Conservation (phyloP, 2,329 filamentous ascomycete species). For the Fusarium xyrophilum region DNA sequence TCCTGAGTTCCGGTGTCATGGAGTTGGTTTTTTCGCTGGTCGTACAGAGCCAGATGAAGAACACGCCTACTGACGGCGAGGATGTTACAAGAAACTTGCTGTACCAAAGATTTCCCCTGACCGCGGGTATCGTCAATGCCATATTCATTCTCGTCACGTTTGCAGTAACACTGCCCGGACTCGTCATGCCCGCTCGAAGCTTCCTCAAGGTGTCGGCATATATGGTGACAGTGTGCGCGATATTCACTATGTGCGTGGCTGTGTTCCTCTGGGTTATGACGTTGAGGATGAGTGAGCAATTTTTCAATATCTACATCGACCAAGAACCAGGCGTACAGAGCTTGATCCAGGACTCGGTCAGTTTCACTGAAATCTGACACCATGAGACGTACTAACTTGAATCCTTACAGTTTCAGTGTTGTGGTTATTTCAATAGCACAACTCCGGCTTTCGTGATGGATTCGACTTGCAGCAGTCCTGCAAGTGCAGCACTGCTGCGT, state of each 20-base stretch:
- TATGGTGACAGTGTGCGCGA: slow-evolving; percentile 64
- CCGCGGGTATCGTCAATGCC: slow-evolving; percentile 75
- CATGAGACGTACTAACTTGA: neutral
- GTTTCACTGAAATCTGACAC: slow-evolving; percentile 29
- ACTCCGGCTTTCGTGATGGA: slow-evolving; percentile 76
- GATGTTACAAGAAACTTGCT: slow-evolving; percentile 60
- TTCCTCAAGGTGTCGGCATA: slow-evolving; percentile 76
- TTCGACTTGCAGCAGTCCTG: slow-evolving; percentile 70
- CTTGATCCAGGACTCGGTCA: slow-evolving; percentile 73
- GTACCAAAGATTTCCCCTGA: slow-evolving; percentile 61
- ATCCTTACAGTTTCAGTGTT: slow-evolving; percentile 72
- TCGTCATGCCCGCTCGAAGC: slow-evolving; percentile 69
- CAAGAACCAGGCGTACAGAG: slow-evolving; percentile 66
- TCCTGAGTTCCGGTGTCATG: slow-evolving; percentile 61
- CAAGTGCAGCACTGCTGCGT: slow-evolving; percentile 71
- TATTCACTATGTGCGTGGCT: slow-evolving; percentile 72
- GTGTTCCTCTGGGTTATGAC: slow-evolving; percentile 77
- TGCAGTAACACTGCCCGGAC: slow-evolving; percentile 71
- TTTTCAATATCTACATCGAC: slow-evolving; percentile 65
- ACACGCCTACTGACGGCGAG: slow-evolving; percentile 53
- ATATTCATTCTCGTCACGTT: slow-evolving; percentile 76
- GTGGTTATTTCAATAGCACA: slow-evolving; percentile 77
- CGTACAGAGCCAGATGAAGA: slow-evolving; percentile 55
- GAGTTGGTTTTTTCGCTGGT: slow-evolving; percentile 63
- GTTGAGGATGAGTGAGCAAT: slow-evolving; percentile 68